Percentiles rank a stretch among this genome's conserved stretches.
Conservation (phyloP, 73 alveolate genomes). For the Paramecium bursaria region DNA sequence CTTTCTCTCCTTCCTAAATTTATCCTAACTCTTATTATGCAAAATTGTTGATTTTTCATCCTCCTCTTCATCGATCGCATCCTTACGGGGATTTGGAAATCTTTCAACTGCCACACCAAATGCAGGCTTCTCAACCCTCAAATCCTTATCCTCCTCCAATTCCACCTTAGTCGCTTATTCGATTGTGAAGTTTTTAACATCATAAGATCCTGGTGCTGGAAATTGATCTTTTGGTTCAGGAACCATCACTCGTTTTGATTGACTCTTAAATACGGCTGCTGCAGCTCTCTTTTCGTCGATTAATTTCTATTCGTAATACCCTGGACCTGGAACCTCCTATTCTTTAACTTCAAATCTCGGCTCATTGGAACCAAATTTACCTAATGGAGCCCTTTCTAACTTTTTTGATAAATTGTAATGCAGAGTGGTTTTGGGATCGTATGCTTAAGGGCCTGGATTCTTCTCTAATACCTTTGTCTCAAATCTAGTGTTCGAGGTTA, state of each 20-base stretch:
- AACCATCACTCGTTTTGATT: not conserved
- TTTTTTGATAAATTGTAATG: not conserved
- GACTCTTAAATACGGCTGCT: conserved; percentile 37
- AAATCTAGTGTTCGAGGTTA: conserved; percentile 46
- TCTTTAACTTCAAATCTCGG: conserved; percentile 43
- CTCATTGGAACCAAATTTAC: conserved; percentile 56
- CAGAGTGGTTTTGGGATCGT: conserved; percentile 30
- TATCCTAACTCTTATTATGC: conserved; percentile 7
- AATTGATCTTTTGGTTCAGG: not conserved
- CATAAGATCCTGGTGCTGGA: conserved; percentile 64
- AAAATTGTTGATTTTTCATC: conserved; percentile 6
- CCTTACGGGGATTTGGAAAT: not conserved
- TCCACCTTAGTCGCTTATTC: not conserved
- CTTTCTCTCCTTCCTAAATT: conserved; percentile 6
- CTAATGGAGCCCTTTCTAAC: conserved; percentile 61
- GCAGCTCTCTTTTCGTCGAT: not conserved
- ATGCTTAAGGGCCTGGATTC: conserved; percentile 50
- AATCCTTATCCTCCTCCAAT: conserved; percentile 2
- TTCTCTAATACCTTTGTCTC: conserved; percentile 15
- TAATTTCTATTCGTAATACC: conserved; percentile 3
- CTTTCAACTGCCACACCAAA: conserved; percentile 57
- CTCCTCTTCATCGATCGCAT: not conserved
- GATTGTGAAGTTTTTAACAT: conserved; percentile 39
- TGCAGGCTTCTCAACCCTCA: conserved; percentile 8
- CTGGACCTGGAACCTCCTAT: conserved; percentile 51